Evolutionary conservation across 164 flowering plant genomes (phyloP).

Genomic region (Aristolochia fimbriata): DNA sequence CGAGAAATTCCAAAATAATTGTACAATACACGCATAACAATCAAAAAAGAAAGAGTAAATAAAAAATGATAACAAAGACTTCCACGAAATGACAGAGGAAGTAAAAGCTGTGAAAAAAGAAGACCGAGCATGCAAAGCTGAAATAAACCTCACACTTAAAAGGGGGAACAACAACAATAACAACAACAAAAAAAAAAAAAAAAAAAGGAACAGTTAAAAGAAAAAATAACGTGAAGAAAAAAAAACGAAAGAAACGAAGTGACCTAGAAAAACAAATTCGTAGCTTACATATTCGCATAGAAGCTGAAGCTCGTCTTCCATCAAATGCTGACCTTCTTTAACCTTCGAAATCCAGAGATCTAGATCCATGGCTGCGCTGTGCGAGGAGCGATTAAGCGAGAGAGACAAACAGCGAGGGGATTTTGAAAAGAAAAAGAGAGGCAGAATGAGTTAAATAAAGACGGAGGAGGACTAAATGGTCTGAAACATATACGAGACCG

Average conservation of each 20-base stretch:
- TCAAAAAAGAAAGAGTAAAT: no score
- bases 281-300: conserved; percentile 43
- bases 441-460: not conserved
- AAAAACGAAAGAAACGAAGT: not conserved
- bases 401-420: not conserved
- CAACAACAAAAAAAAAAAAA: not conserved
- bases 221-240: not conserved
- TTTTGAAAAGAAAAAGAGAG: conserved; percentile 3
- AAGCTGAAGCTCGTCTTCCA: conserved; percentile 55
- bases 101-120: no score
- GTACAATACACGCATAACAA: no score
- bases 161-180: no score
- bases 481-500: no score
- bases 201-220: not conserved
- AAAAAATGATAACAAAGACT: no score
- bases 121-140: not conserved
- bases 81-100: no score
- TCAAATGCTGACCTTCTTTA: conserved; percentile 46
- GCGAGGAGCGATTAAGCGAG: not conserved
- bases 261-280: no score
- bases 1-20: no score
- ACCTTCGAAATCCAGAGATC: conserved; percentile 56
- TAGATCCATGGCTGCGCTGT: conserved; percentile 36
- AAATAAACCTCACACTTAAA: not conserved
- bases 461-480: no score